Conservation (phyloP, 805 yeast genomes). For the Candida fluviatilis region DNA sequence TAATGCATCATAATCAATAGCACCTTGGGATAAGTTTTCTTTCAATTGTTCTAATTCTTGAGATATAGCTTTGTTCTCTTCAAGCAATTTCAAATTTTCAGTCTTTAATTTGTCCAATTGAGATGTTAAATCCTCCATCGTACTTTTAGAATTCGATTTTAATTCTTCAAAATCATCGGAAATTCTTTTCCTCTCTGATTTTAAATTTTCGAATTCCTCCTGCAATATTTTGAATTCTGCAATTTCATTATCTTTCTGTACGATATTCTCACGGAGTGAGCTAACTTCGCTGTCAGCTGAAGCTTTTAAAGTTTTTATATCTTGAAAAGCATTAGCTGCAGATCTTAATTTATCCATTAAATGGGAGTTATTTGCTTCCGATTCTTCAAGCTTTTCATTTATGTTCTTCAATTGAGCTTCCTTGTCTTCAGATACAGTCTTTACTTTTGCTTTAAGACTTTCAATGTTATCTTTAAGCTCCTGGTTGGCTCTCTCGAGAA, state of each 20-base stretch:
- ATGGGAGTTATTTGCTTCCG: slow-evolving; percentile 29
- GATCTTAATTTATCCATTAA: slow-evolving; percentile 40
- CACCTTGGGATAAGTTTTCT: neutral
- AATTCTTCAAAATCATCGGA: slow-evolving; percentile 1
- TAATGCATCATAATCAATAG: slow-evolving; percentile 2
- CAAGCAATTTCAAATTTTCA: neutral
- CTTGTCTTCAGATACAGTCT: slow-evolving; percentile 16
- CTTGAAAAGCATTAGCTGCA: slow-evolving; percentile 34
- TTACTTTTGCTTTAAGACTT: slow-evolving; percentile 11
- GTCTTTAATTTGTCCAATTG: slow-evolving; percentile 1
- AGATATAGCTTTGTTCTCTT: slow-evolving; percentile 3
- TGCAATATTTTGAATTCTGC: slow-evolving; percentile 7
- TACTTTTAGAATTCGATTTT: slow-evolving; percentile 3
- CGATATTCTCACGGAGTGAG: slow-evolving; percentile 12
- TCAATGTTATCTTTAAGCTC: slow-evolving; percentile 20
- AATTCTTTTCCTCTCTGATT: slow-evolving; percentile 4
- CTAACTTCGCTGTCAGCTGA: slow-evolving; percentile 12
- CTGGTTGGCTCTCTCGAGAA: slow-evolving; percentile 19
- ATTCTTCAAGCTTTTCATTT: slow-evolving; percentile 20
- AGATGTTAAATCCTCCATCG: slow-evolving; percentile 1
- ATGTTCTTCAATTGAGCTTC: slow-evolving; percentile 16
- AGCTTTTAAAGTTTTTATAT: slow-evolving; percentile 18
- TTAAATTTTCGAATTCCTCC: slow-evolving; percentile 5
- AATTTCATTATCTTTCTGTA: slow-evolving; percentile 12
- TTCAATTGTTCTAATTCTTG: slow-evolving; percentile 6